A percentile compares a stretch with the other conserved stretches of the same genome.
Conservation (phyloP, 768 basidiomycete species). For the Mycena metata region DNA sequence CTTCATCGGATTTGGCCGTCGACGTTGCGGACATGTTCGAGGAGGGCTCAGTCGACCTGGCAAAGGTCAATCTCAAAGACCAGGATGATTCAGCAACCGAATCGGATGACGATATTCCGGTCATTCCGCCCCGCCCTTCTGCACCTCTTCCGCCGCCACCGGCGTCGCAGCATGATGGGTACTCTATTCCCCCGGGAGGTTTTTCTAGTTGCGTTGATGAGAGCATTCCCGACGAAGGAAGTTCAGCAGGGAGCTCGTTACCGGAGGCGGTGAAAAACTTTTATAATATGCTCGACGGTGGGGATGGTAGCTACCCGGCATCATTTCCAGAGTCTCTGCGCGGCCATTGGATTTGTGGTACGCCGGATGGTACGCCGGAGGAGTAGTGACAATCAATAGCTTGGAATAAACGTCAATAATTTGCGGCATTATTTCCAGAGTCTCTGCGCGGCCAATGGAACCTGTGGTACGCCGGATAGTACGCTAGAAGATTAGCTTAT, state of each 20-base stretch:
- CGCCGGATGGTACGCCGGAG: background rate
- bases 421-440: conserved; percentile 57
- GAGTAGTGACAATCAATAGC: too few relatives aligned
- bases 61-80: conserved; percentile 10
- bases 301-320: conserved; percentile 55
- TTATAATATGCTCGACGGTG: conserved; percentile 57
- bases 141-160: background rate
- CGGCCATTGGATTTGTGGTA: conserved; percentile 33
- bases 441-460: conserved; percentile 46
- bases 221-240: conserved; percentile 15
- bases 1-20: conserved; percentile 17
- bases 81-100: conserved; percentile 52
- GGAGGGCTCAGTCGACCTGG: background rate
- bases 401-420: too few relatives aligned
- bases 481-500: too few relatives aligned
- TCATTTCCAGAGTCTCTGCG: conserved; percentile 56
- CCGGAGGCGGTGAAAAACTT: conserved; percentile 58
- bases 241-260: conserved; percentile 43
- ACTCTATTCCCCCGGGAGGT: conserved; percentile 5
- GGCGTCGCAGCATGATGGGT: conserved; percentile 27
- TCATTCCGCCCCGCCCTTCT: conserved; percentile 4
- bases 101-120: conserved; percentile 48
- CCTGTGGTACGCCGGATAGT: background rate
- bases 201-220: background rate
- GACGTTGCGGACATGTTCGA: conserved; percentile 37